Base-by-base conservation (phyloP, 331 rosid genomes). In the Acacia pycnantha region DNA sequence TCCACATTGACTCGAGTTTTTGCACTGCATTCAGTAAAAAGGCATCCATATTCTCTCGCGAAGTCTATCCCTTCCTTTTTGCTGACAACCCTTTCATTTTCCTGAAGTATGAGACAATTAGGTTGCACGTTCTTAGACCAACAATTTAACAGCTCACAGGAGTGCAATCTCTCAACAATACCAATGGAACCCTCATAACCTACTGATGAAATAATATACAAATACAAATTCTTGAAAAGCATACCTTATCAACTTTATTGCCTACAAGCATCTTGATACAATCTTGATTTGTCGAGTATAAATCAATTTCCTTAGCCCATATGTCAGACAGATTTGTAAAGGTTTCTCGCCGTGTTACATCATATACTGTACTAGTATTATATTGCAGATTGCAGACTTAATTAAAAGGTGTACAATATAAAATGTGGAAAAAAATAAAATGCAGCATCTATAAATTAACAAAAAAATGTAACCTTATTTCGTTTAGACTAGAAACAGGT, bases 181-280 rank as follows among this genome's bases (percentile, higher is more conserved):
- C 56, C 24, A 18, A 15, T 4, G 76, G 48, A 80, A 80, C 65
- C 22, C 48, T 70, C 51, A 37, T 9, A 48, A 47, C 11, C 56
- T 58, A 12, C 47, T 35, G 37, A 46, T 5, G 21, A 73, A 18
- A 21, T 71, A 71, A 43, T 54, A 48, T n/a, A 78, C 12, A 26
- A 62, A 59, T 51, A 58, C 24, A 80, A 81, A 44, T 50, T 44
- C 19, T 8, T 37, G 22, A 62, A 75, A 19, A 29, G 29, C 75
- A 15, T 86, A 90, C 97, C 97, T 91, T 93, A 78, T 93, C 94
- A 65, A 93, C 94, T 82, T 93, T 93, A 86, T 93, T 91, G 53
- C 97, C 97, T 5, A 93, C 97, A 74, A 93, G 94, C 97, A 93
- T 90, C 89, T 93, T 93, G 89, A 93, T 91, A 86, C 94, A 91